Evolutionary conservation across 805 yeast genomes (phyloP), one percentile per base, ranked within the genome.

Genomic region (Schizosaccharomyces octosporus): DNA sequence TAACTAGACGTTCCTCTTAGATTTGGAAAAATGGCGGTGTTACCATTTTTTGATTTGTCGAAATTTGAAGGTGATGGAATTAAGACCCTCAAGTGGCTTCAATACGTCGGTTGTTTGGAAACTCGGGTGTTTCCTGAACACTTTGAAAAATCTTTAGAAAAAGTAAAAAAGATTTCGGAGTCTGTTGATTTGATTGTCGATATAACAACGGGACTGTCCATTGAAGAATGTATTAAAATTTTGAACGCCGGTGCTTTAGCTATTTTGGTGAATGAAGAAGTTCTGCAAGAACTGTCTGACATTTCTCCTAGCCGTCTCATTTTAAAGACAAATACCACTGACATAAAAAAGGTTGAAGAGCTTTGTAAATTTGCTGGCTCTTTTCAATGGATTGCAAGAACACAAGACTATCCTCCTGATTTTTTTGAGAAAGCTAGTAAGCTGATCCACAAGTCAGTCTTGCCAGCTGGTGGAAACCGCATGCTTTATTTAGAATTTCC

Each of bases 161-260:
- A 51, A 24, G 17, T 51, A 7, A 21, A 17, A 21, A 51, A 51
- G 36, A 21, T 51, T 51, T 51, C 57, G 6, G 57, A 24, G 36
- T 17, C n/a, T 5, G 36, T 51, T 24, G 57, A 57, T 19, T n/a
- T 32, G 29, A 36, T 57, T 29, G 48, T 57, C 13, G 60, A 57
- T 42, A 21, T 27, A 13, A 29, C 60, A 11, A n/a, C 60, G 11
- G 59, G 29, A 32, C 21, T 57, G 5, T 31, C 45, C 27, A n/a
- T 27, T 15, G 60, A 57, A 9, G 42, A 31, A 31, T 31, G 45
- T 11, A 5, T 29, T 42, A 57, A 21, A 27, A n/a, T 57, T 2
- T 41, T 57, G 29, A 41, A 57, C 60, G 48, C 60, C 11, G 60
- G 60, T 21, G 60, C 60, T 21, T 31, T 41, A 13, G 48, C 48